Conservation (phyloP, 148 eudicot genomes). For the Amaranthus hypochondriacus region DNA sequence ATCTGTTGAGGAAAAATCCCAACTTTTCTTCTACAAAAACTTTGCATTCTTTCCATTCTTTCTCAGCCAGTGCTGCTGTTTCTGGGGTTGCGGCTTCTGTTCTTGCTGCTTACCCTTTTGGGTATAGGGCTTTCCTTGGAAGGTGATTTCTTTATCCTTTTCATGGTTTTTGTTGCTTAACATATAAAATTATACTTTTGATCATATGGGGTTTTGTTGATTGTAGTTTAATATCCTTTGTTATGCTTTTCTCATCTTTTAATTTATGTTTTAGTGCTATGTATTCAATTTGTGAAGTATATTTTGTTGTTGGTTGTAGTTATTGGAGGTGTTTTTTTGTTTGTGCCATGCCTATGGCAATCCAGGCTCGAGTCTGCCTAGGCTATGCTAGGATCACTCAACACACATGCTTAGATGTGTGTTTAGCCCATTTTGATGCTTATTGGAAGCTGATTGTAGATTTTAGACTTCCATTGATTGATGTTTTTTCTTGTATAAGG, state of each 20-base stretch:
- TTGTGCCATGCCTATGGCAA: no score
- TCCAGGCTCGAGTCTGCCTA: no score
- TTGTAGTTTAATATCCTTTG: background rate
- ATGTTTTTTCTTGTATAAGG: no score
- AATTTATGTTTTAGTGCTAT: no score
- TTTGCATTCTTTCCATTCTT: slow-evolving; percentile 46
- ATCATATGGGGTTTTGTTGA: background rate
- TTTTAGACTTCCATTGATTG: no score
- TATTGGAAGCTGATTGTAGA: no score
- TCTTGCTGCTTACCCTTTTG: slow-evolving; percentile 55
- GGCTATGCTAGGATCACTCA: no score
- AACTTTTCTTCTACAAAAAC: slow-evolving; percentile 36
- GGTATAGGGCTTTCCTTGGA: slow-evolving; percentile 49
- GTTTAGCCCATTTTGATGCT: no score
- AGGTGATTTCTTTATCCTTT: slow-evolving; percentile 18
- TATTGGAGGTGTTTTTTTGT: no score
- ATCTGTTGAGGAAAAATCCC: slow-evolving; percentile 60
- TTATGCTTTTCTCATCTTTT: background rate
- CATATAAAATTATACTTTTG: background rate
- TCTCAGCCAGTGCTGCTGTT: slow-evolving; percentile 51
- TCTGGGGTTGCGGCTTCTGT: slow-evolving; percentile 55
- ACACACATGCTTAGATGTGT: no score
- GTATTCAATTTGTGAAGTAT: no score
- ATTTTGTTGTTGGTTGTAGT: no score
- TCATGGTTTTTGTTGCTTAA: background rate